Evolutionary conservation across 345 rosid genomes (phyloP), one percentile per base, ranked within the genome.

Genomic region (Lepidium sativum): DNA sequence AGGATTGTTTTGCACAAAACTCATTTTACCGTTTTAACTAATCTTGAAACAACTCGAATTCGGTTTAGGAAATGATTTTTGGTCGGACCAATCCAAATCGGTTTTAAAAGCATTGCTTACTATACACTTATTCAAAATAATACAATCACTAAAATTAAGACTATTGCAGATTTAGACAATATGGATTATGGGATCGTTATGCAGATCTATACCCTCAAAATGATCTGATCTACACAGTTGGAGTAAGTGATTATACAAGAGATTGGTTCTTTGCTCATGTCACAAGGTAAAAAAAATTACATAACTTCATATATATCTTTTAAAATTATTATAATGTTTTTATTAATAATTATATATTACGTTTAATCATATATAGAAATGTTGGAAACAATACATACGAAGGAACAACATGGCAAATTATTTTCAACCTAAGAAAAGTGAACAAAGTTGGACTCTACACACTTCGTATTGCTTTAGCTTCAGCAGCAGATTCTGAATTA

Each of bases 231-330:
- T 94, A 73, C 80, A 79, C 65, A 1, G 38, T 88, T 6, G 91
- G 87, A 15, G 49, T 56, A 3, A 79, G 81, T 33, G 71, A 90
- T 59, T 76, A 81, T 31, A 50, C 15, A 39, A 74, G 43, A 68
- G 83, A 87, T 57, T 91, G 99, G 99, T 85, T 90, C 79, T 91
- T 67, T 75, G 96, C 91, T 31, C 97, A 91, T n/a, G 95, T 86
- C 57, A 69, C 82, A 3, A 84, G 97, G 97, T 83, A 66, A n/a
- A 45, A n/a, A 11, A 32, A 1, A 50, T 29, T 1, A 35, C 45
- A 43, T 14, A 59, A 44, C 29, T 8, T 27, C 1, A 13, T 12
- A 6, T 7, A 9, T 40, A 61, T 2, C 5, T 18, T 6, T 1
- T 33, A 8, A 1, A 27, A 27, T 27, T 27, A 27, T 51, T 1